phyloP scores from a whole-genome alignment of 495 filamentous ascomycete genomes.

The Podospora didyma region DNA sequence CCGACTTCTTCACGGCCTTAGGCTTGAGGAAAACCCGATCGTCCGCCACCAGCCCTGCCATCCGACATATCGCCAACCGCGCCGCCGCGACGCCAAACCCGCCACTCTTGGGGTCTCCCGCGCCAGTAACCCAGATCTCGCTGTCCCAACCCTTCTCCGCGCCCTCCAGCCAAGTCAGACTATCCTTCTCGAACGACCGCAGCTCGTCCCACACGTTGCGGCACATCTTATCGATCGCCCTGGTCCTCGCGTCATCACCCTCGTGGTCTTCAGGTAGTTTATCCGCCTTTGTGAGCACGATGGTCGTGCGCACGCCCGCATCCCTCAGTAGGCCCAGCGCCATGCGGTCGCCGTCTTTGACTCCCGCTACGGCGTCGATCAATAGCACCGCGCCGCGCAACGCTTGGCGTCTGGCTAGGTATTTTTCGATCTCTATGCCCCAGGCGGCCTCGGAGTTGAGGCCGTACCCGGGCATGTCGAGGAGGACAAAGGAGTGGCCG shows the following conservation, averaged over 20 bases:
- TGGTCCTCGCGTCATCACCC: background rate
- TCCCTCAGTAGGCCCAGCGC: constrained; percentile 62
- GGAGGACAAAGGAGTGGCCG: constrained; percentile 57
- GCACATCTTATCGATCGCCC: constrained; percentile 33
- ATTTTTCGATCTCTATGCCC: constrained; percentile 85
- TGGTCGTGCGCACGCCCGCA: constrained; percentile 63
- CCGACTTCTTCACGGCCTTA: background rate
- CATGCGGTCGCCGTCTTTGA: constrained; percentile 67
- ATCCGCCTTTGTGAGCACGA: constrained; percentile 84
- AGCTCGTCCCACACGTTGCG: constrained; percentile 33
- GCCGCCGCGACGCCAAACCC: constrained; percentile 29
- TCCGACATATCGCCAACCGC: constrained; percentile 35
- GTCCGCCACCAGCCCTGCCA: constrained; percentile 36
- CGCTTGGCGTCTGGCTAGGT: constrained; percentile 66
- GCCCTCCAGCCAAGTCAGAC: constrained; percentile 25
- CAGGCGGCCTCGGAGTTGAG: constrained; percentile 69
- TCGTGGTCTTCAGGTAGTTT: constrained; percentile 27
- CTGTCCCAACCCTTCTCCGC: constrained; percentile 37
- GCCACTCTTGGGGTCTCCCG: constrained; percentile 29
- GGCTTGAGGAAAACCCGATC: constrained; percentile 5
- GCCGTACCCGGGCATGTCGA: constrained; percentile 97
- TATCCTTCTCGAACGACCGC: constrained; percentile 27
- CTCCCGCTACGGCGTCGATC: constrained; percentile 74
- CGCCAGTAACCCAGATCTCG: constrained; percentile 47
- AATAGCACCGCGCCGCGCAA: constrained; percentile 79